These are phyloP conservation scores for Phalaenopsis hybrid DNA, from an alignment of 116 monocot species.

Conservation along the genomic window DNA sequence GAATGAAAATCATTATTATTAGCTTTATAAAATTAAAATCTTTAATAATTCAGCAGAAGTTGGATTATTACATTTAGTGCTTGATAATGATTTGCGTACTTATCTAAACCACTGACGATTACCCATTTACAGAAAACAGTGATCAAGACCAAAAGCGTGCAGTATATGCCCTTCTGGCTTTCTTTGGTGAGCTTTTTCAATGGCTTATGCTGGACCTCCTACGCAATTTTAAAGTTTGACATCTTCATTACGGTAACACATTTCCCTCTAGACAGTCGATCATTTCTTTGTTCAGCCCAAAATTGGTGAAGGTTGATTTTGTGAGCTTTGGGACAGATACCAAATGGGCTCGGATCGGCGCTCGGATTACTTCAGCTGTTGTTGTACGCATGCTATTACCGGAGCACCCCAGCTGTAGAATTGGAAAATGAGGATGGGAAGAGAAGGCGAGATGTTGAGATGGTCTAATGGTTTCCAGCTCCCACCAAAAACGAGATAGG, in stretches of 20 bases:
- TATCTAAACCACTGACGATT: too few relatives aligned
- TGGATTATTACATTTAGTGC: too few relatives aligned
- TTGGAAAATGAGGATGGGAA: background rate
- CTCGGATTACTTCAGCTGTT: constrained; percentile 12
- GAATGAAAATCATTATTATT: too few relatives aligned
- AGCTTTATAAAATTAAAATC: too few relatives aligned
- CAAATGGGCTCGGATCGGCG: constrained; percentile 19
- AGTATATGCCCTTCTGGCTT: constrained; percentile 20
- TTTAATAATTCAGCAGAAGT: too few relatives aligned
- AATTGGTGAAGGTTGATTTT: background rate
- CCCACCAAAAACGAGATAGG: too few relatives aligned
- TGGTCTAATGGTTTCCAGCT: too few relatives aligned
- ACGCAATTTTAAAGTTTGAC: constrained; percentile 13
- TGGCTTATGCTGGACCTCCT: constrained; percentile 13
- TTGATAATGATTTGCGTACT: too few relatives aligned
- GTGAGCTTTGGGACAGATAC: constrained; percentile 7
- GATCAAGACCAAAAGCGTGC: constrained; percentile 14
- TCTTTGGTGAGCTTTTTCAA: constrained; percentile 8
- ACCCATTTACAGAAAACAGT: constrained; percentile 29
- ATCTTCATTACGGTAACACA: background rate
- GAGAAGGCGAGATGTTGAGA: background rate
- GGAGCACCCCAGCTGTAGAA: background rate
- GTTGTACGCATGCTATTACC: constrained; percentile 16
- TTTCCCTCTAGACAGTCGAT: background rate
- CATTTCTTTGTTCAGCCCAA: background rate